Percentiles rank a stretch among this genome's conserved stretches.
Evolutionary conservation across 805 yeast genomes (phyloP).

Genomic region (Nakazawaea pomicola): DNA sequence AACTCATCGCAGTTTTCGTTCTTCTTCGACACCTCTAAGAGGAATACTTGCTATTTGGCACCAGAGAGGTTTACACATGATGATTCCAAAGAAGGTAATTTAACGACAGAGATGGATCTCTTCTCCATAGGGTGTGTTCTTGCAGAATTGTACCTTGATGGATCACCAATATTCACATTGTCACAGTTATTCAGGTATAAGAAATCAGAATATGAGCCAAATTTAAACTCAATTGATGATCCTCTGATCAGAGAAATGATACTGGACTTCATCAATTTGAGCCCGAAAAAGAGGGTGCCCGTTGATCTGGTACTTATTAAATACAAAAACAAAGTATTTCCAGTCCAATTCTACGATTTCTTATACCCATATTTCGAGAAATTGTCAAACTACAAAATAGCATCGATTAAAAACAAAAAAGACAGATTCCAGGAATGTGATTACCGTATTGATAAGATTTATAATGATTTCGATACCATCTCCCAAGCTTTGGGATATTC

Average conservation of each 20-base stretch:
- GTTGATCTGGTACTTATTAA: constrained; percentile 49
- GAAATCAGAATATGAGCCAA: constrained; percentile 62
- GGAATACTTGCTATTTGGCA: constrained; percentile 87
- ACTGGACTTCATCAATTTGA: constrained; percentile 53
- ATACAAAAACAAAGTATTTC: constrained; percentile 53
- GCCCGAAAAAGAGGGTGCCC: constrained; percentile 55
- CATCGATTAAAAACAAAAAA: background rate
- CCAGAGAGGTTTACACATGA: constrained; percentile 71
- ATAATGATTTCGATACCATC: constrained; percentile 51
- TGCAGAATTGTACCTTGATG: constrained; percentile 85
- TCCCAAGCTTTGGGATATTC: constrained; percentile 35
- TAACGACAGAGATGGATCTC: constrained; percentile 72
- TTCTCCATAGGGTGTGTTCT: constrained; percentile 83
- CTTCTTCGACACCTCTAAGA: constrained; percentile 84
- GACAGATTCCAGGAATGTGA: constrained; percentile 41
- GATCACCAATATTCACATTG: constrained; percentile 78
- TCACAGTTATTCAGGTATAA: constrained; percentile 84
- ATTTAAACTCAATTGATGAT: constrained; percentile 51
- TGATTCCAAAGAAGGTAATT: constrained; percentile 23
- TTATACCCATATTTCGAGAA: constrained; percentile 61
- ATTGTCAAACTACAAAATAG: constrained; percentile 21
- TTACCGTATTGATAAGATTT: constrained; percentile 53
- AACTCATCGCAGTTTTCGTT: constrained; percentile 91
- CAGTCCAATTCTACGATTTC: constrained; percentile 62
- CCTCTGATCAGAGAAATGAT: constrained; percentile 49